phyloP scores from a whole-genome alignment of 1,284 basidiomycete genomes.

The Jaminaea rosea region DNA sequence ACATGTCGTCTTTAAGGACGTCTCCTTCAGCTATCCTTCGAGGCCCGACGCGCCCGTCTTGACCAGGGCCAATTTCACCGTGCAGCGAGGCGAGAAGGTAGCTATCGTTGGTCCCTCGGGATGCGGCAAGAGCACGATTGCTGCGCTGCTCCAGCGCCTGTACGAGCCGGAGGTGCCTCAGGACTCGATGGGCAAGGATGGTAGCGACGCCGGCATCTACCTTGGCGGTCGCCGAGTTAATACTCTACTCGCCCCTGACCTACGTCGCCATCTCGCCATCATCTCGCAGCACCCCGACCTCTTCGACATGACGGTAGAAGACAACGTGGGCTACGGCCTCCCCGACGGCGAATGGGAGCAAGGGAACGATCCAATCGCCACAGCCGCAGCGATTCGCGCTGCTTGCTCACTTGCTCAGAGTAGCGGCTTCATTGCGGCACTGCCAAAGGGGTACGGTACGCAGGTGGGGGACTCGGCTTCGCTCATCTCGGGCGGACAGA shows the following conservation, averaged over 20 bases:
- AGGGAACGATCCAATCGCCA: neutral
- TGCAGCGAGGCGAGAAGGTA: constrained; percentile 32
- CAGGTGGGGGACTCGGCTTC: constrained; percentile 76
- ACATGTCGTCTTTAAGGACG: constrained; percentile 22
- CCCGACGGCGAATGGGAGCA: neutral
- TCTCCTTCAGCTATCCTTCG: constrained; percentile 27
- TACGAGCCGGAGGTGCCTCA: constrained; percentile 25
- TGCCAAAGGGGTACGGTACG: constrained; percentile 78
- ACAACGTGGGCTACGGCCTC: constrained; percentile 35
- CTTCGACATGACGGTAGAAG: constrained; percentile 28
- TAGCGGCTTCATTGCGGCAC: constrained; percentile 71
- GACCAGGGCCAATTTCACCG: constrained; percentile 11
- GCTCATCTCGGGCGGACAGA: constrained; percentile 86
- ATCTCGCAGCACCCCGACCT: constrained; percentile 32
- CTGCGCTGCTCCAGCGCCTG: constrained; percentile 33
- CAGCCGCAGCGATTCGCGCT: constrained; percentile 54
- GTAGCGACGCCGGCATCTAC: too few species aligned
- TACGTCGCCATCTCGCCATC: constrained; percentile 15
- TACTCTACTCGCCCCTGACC: constrained; percentile 7
- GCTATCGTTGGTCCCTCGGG: constrained; percentile 41
- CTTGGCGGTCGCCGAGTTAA: too few species aligned
- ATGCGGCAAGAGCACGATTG: constrained; percentile 39
- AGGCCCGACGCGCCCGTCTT: constrained; percentile 16
- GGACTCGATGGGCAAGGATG: constrained; percentile 7
- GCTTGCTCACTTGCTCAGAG: constrained; percentile 71